Evolutionary conservation across 306 rosid species (phyloP).

Genomic region (Quercus dentata): DNA sequence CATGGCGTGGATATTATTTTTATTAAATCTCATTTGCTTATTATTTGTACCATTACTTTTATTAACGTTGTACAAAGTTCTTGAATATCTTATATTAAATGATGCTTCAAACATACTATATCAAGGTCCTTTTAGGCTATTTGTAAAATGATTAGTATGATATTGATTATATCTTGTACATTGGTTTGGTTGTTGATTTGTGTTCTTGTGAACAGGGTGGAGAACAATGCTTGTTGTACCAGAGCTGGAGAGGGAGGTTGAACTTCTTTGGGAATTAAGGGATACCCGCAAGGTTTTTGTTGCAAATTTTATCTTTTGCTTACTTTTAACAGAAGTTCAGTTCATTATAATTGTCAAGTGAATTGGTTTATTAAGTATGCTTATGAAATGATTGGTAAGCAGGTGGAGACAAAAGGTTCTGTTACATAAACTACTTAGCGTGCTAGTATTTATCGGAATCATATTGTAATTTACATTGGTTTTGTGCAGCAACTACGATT

Average conservation of each 20-base stretch:
- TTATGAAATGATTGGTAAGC: background rate
- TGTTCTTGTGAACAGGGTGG: constrained; percentile 66
- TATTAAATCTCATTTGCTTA: background rate
- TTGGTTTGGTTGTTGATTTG: constrained; percentile 11
- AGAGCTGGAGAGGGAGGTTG: constrained; percentile 90
- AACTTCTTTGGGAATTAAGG: constrained; percentile 76
- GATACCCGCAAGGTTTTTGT: constrained; percentile 76
- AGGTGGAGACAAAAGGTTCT: background rate
- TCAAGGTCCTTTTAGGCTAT: background rate
- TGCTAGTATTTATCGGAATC: background rate
- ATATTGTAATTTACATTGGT: constrained; percentile 16
- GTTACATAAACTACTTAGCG: background rate
- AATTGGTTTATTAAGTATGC: background rate
- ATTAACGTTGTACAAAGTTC: too few species aligned
- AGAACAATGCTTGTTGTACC: constrained; percentile 99
- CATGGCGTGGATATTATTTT: too few species aligned
- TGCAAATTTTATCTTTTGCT: background rate
- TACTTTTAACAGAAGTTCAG: background rate
- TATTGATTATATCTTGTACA: background rate
- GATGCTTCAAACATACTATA: background rate
- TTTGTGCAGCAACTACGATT: constrained; percentile 64
- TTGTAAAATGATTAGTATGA: background rate
- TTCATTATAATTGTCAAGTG: background rate
- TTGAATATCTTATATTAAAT: too few species aligned
- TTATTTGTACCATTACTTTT: background rate